These are phyloP conservation scores for Xylaria multiplex DNA, from an alignment of 2,329 filamentous ascomycete species.

Conservation along the genomic window DNA sequence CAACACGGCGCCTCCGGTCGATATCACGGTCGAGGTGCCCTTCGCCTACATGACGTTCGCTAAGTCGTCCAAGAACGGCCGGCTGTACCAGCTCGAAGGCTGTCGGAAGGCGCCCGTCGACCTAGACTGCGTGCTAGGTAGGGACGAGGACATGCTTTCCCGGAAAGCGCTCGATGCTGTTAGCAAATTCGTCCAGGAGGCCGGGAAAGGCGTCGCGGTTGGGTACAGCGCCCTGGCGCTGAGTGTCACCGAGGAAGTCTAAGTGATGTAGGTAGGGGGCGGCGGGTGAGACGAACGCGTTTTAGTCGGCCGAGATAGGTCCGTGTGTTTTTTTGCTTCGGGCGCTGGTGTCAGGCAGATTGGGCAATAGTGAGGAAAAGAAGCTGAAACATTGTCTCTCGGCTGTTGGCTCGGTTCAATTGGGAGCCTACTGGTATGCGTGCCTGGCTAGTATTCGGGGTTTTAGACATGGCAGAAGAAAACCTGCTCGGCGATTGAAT, in stretches of 20 bases:
- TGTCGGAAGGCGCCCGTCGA: constrained; percentile 32
- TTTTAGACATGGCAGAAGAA: too few relatives aligned
- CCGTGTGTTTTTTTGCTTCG: neutral
- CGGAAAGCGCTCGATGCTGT: constrained; percentile 29
- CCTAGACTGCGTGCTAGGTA: constrained; percentile 22
- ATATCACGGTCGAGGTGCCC: constrained; percentile 8
- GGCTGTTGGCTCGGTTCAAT: too few relatives aligned
- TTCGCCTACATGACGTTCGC: constrained; percentile 36
- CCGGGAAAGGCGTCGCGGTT: constrained; percentile 16
- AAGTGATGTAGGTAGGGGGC: too few relatives aligned
- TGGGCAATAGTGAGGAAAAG: neutral
- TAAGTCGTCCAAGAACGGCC: constrained; percentile 20
- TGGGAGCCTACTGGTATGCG: too few relatives aligned
- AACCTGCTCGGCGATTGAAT: too few relatives aligned
- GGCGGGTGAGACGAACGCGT: neutral
- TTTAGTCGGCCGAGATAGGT: neutral
- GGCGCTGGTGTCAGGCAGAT: neutral
- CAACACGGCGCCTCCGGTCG: constrained; percentile 28
- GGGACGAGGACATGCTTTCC: constrained; percentile 34
- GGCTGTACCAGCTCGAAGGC: constrained; percentile 35
- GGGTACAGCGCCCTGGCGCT: constrained; percentile 35
- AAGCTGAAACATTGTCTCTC: too few relatives aligned
- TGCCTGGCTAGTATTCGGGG: too few relatives aligned
- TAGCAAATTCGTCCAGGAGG: constrained; percentile 17
- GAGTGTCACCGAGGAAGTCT: constrained; percentile 40